Evolutionary conservation across 1,284 basidiomycete species (phyloP), one percentile per base, ranked within the genome.

Genomic region (Austroboletus sp.): DNA sequence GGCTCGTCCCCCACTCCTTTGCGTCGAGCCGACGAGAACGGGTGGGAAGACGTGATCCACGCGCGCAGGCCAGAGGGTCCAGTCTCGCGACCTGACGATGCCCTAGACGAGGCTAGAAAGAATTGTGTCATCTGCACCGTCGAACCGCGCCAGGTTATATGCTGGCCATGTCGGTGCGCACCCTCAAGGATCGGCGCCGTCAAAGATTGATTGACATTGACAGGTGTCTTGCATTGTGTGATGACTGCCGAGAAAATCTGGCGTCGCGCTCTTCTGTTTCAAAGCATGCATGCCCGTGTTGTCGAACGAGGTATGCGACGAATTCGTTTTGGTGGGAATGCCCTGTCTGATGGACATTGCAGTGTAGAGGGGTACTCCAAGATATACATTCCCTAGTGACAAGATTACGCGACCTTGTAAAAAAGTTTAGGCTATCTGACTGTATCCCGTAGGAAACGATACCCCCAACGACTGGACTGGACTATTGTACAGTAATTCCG

Each of bases 101-200:
- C 38, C 4, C 44, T 47, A 0, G 65, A 63, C 31, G 70, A 73
- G 44, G 58, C 57, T 42, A 65, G 73, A 49, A 67, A 69, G 44
- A 73, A 69, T 48, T 88, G 84, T 58, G 84, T 87, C 3, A 74
- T 87, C 43, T 87, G 84, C 56, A 84, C 79, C n/a, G 67, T 69
- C n/a, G 80, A 83, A 53, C 68, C 73, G 16, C 67, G 84, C 37
- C 77, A 82, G 55, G 75, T 87, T 44, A 83, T 87, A 41, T 87
- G 83, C 55, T 87, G 84, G 84, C 84, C 84, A 16, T 87, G 84
- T 62, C 75, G 84, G 80, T 82, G 54, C 55, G 80, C 70, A 34
- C 10, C 2, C 11, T 12, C 12, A 17, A 29, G 26, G 16, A 37
- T 25, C 27, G 25, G 23, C 4, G 12, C 9, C 3, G 2, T 40